A percentile compares a stretch with the other conserved stretches of the same genome.
Conservation (phyloP, 208 protist genomes). For the Sergeia podlipaevii region DNA sequence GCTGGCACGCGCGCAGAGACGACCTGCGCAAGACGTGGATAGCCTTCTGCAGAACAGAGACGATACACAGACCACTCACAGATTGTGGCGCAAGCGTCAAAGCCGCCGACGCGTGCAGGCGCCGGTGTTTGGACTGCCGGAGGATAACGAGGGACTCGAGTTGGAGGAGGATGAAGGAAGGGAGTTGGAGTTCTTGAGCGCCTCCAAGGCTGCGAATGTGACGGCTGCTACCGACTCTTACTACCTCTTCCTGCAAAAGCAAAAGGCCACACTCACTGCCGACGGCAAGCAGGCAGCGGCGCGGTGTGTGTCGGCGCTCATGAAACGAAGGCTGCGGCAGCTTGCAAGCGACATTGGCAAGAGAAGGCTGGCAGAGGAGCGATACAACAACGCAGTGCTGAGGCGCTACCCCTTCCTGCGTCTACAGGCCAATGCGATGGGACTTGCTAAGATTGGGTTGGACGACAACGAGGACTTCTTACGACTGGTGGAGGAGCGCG, state of each 20-base stretch:
- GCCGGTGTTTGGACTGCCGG: slow-evolving; percentile 12
- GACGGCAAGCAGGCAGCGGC: slow-evolving; percentile 11
- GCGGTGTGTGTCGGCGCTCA: slow-evolving; percentile 29
- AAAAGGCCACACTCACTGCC: slow-evolving; percentile 18
- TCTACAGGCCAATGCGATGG: slow-evolving; percentile 6
- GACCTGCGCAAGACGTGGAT: slow-evolving; percentile 12
- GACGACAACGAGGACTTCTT: slow-evolving; percentile 40
- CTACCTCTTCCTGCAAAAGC: slow-evolving; percentile 43
- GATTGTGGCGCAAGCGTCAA: slow-evolving; percentile 38
- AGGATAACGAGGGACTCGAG: not conserved
- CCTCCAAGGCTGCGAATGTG: slow-evolving; percentile 14
- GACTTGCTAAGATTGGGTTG: slow-evolving; percentile 21
- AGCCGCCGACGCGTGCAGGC: slow-evolving; percentile 23
- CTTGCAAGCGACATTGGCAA: slow-evolving; percentile 27
- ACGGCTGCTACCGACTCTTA: slow-evolving; percentile 29
- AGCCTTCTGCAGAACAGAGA: slow-evolving; percentile 21
- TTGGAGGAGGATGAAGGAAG: slow-evolving; percentile 21
- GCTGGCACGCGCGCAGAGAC: slow-evolving; percentile 19
- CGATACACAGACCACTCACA: slow-evolving; percentile 36
- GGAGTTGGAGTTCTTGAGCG: slow-evolving; percentile 10
- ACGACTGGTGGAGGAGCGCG: slow-evolving; percentile 24
- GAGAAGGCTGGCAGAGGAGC: slow-evolving; percentile 13
- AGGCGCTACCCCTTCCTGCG: slow-evolving; percentile 44
- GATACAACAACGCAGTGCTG: slow-evolving; percentile 21
- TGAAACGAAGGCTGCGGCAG: slow-evolving; percentile 39